Conservation (phyloP, 2,329 filamentous ascomycete species). For the Calonectria crousiana region DNA sequence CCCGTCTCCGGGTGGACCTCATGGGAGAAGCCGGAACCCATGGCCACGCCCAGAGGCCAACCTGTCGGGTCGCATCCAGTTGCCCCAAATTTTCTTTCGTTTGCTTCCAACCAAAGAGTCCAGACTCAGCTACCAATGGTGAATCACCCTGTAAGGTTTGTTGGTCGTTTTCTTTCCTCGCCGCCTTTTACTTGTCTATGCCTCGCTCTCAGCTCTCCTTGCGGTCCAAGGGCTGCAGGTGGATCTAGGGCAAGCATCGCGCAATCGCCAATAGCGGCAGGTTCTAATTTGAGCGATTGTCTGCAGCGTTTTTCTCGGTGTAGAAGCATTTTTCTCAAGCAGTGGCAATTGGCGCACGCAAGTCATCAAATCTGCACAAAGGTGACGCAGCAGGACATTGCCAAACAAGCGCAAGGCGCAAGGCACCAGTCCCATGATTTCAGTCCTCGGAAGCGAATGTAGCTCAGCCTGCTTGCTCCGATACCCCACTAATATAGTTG, state of each 20-base stretch:
- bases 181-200: slow-evolving; percentile 24
- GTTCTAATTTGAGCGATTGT: slow-evolving; percentile 29
- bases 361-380: slow-evolving; percentile 12
- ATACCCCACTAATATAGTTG: slow-evolving; percentile 24
- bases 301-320: slow-evolving; percentile 15
- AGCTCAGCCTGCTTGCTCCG: slow-evolving; percentile 17
- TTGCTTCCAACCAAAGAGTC: slow-evolving; percentile 20
- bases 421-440: slow-evolving; percentile 18
- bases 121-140: slow-evolving; percentile 25
- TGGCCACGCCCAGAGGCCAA: slow-evolving; percentile 32
- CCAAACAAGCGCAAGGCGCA: slow-evolving; percentile 21
- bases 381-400: background rate
- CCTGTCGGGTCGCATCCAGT: slow-evolving; percentile 47
- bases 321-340: background rate
- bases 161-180: slow-evolving; percentile 18
- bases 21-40: slow-evolving; percentile 49
- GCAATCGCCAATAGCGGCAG: slow-evolving; percentile 26
- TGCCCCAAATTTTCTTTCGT: slow-evolving; percentile 33
- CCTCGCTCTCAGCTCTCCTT: slow-evolving; percentile 20
- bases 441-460: slow-evolving; percentile 12
- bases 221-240: slow-evolving; percentile 15
- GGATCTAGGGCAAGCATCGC: slow-evolving; percentile 22
- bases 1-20: slow-evolving; percentile 31
- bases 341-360: background rate
- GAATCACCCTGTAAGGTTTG: slow-evolving; percentile 32